Evolutionary conservation across 2,329 filamentous ascomycete genomes (phyloP), one percentile per base, ranked within the genome.

Genomic region (Exophiala aquamarina): DNA sequence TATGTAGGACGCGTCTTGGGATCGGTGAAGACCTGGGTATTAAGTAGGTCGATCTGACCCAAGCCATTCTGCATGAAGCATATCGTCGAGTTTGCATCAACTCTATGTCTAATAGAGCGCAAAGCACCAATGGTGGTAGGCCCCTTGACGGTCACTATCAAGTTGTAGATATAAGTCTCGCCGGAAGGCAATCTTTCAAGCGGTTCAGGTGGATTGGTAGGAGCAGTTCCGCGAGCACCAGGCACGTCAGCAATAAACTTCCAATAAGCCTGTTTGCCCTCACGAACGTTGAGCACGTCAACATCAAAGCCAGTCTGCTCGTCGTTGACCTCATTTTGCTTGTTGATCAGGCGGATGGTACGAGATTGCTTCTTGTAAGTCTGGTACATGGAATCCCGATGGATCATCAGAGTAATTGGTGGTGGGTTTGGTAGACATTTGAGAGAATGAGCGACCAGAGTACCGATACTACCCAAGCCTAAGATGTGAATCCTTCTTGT

Each of bases 51-150:
- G n/a, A 89, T 74, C 2, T 89, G 72, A 1, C 93, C 92, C 66
- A 97, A 80, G 1, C 91, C 89, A 53, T 92, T 87, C 47, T 89
- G 86, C 46, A 94, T 66, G 45, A 95, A 78, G 49, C 87, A 82
- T 6, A 95, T 77, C 0, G 88, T 87, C 1, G 86, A 89, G 20
- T 81, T 71, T 2, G 77, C 71, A 34, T 79, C 75, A n/a, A 94
- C 69, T 8, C 88, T 79, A 53, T 82, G 76, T 2, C 83, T 76
- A 42, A 95, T 79, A 1, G 78, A 68, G 5, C 78, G 71, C 11
- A 95, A 67, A 32, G 87, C 84, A 1, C 76, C 70, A n/a, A 87
- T 65, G 0, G 87, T 87, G 29, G 79, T 70, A 2, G 79, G 71
- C 0, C 89, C 81, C 67, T 95, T 96, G 21, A 85, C 87, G 2